phyloP scores from a whole-genome alignment of 805 yeast genomes.

The Kodamaea neixiangensis region DNA sequence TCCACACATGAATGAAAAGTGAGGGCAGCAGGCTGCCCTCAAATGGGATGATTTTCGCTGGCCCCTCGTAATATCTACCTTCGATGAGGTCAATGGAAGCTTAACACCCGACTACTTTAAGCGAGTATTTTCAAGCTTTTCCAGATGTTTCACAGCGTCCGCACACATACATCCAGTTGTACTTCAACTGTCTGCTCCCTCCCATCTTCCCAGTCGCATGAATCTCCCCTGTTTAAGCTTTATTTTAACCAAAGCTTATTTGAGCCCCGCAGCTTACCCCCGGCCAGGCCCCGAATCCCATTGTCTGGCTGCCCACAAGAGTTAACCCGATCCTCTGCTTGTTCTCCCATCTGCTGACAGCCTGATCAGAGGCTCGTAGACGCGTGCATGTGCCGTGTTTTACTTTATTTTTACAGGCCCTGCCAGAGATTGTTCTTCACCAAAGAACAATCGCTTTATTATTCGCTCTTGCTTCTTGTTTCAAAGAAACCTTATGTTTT shows the following conservation, averaged over 20 bases:
- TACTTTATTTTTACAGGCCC: background rate
- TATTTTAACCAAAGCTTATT: background rate
- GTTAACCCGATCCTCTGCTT: slow-evolving; percentile 3
- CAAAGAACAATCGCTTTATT: background rate
- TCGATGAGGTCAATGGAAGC: background rate
- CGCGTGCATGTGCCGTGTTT: background rate
- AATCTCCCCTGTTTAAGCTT: background rate
- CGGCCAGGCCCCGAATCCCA: background rate
- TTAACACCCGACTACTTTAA: background rate
- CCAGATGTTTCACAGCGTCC: background rate
- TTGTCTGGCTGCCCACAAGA: background rate
- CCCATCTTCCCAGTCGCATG: background rate
- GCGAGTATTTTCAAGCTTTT: background rate
- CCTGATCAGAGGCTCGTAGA: background rate
- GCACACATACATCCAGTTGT: background rate
- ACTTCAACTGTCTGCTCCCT: background rate
- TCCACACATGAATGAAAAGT: background rate
- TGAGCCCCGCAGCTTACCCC: background rate
- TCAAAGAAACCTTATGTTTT: background rate
- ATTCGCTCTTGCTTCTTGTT: background rate
- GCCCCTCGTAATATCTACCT: background rate
- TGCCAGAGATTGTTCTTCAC: background rate
- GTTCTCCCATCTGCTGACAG: slow-evolving; percentile 1
- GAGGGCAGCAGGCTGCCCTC: background rate
- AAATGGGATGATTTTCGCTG: background rate